Base-by-base conservation (phyloP, 257 asterid genomes). In the Coffea canephora region DNA sequence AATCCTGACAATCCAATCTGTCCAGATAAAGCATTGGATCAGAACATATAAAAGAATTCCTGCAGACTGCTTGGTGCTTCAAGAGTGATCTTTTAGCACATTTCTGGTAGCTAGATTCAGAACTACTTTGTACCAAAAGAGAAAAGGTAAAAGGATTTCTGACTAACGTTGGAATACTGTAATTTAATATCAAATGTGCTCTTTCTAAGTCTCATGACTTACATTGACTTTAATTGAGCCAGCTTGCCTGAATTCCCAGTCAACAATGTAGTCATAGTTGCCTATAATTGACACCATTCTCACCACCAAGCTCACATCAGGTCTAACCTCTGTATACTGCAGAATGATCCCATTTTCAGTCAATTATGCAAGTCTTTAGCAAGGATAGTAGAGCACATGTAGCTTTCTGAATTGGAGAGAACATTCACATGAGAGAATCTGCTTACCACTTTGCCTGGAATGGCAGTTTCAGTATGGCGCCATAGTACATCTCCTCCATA, bases 181-280 rank as follows among this genome's bases (percentile, higher is more conserved):
- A 64, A n/a, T n/a, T n/a, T 64, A 36, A 64, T n/a, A 25, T 2
- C 10, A 52, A 4, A 41, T 6, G 48, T 5, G 11, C 18, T 70
- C 8, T 45, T 50, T 45, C 9, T 45, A 6, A 13, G 12, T 23
- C 34, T 39, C 3, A 11, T 14, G 7, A 19, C 86, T 83, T 83
- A 83, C 86, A 61, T 65, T 75, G 54, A 74, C 82, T 25, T 74
- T 78, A 21, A 83, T 78, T 13, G 77, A 31, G 41, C 97, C 97
- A 73, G 83, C 86, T 69, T 86, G 84, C 85, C 84, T 90, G 88
- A 93, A 89, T 71, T 93, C 98, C 96, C 94, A 93, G 69, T 93
- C 98, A 62, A 91, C 84, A 36, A 89, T 73, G 83, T 91, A 93
- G 85, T 93, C 98, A 67, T 93, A 91, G 73, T 93, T 93, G 70